A percentile compares a stretch with the other conserved stretches of the same genome.
phyloP scores from a whole-genome alignment of 2,329 filamentous ascomycete genomes.

The Bipolaris cookei region DNA sequence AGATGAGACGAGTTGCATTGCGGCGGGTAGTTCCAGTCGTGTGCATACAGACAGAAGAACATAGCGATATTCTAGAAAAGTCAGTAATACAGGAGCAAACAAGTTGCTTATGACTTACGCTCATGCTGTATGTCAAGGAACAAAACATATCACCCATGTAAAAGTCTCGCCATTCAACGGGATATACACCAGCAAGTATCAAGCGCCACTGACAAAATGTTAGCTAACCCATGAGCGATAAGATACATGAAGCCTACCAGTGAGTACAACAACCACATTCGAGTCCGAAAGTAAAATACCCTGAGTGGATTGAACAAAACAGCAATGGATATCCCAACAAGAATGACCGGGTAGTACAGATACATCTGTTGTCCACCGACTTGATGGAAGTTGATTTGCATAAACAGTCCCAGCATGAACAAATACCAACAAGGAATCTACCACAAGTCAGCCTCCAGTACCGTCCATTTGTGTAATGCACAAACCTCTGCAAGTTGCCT shows the following conservation, averaged over 20 bases:
- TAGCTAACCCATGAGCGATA: slow-evolving; percentile 24
- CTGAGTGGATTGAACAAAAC: slow-evolving; percentile 79
- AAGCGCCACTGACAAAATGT: slow-evolving; percentile 72
- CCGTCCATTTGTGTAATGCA: neutral
- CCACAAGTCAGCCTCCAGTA: slow-evolving; percentile 13
- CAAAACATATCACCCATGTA: slow-evolving; percentile 98
- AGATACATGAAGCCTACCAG: slow-evolving; percentile 64
- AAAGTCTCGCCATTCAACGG: slow-evolving; percentile 96
- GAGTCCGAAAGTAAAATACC: slow-evolving; percentile 74
- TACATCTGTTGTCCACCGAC: slow-evolving; percentile 72
- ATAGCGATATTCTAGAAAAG: slow-evolving; percentile 75
- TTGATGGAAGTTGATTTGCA: slow-evolving; percentile 87
- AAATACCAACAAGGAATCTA: slow-evolving; percentile 83
- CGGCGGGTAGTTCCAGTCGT: slow-evolving; percentile 72
- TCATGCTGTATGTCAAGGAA: slow-evolving; percentile 87
- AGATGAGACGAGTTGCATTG: slow-evolving; percentile 89
- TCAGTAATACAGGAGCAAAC: slow-evolving; percentile 6
- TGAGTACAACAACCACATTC: slow-evolving; percentile 88
- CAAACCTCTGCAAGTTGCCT: slow-evolving; percentile 76
- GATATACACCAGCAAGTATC: slow-evolving; percentile 82
- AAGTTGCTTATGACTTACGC: slow-evolving; percentile 62
- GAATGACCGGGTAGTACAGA: slow-evolving; percentile 83
- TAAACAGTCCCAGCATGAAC: slow-evolving; percentile 74
- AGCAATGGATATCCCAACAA: slow-evolving; percentile 71
- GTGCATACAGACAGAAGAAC: slow-evolving; percentile 93